phyloP scores from a whole-genome alignment of 306 rosid species.

The Sphenostylis stenocarpa region DNA sequence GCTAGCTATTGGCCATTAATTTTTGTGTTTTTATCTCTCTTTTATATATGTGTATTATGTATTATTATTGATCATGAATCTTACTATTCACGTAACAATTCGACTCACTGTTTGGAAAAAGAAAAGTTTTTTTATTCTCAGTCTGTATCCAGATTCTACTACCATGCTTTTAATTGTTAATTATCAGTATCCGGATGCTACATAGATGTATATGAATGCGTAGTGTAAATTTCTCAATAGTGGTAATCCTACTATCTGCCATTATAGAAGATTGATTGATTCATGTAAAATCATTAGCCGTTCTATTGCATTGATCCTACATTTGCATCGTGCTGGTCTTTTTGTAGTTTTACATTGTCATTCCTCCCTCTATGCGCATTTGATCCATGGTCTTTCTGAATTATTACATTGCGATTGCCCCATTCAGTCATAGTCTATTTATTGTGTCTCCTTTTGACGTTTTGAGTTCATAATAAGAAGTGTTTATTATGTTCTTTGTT shows the following conservation, averaged over 20 bases:
- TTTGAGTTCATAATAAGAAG: background rate
- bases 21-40: too few relatives aligned
- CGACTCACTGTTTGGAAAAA: too few relatives aligned
- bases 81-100: too few relatives aligned
- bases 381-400: background rate
- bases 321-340: background rate
- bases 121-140: too few relatives aligned
- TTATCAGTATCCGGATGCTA: too few relatives aligned
- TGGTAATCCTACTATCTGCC: background rate
- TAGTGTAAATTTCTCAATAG: background rate
- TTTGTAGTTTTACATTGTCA: background rate
- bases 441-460: background rate
- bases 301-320: background rate
- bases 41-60: too few relatives aligned
- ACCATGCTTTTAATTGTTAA: too few relatives aligned
- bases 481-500: background rate
- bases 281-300: background rate
- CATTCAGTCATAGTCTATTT: background rate
- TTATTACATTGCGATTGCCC: background rate
- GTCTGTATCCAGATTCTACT: too few relatives aligned
- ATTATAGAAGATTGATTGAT: background rate
- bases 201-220: too few relatives aligned
- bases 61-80: too few relatives aligned
- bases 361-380: background rate
- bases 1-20: too few relatives aligned